Base-by-base conservation (phyloP, 352 stramenopile species). In the Pythium oligandrum region DNA sequence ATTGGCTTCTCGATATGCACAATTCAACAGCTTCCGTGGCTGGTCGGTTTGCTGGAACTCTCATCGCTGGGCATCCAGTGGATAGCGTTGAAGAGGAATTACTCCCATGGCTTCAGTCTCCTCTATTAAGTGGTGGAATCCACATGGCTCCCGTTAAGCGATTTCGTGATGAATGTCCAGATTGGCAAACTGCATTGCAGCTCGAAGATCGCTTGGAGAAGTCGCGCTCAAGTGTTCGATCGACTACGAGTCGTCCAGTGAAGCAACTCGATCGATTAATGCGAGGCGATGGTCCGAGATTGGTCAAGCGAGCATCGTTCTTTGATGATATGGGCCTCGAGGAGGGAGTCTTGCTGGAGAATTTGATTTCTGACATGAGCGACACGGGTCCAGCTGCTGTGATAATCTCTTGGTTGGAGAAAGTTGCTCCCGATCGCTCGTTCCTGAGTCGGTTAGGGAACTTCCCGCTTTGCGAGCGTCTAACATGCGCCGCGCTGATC, bases 1-100 rank as follows among this genome's bases (percentile, higher is more conserved):
- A 93, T 39, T 95, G 85, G 85, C 53, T 95, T 12, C 82, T 91
- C 30, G 85, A 95, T 52, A 67, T 92, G 44, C 79, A 88, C 48
- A 90, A 88, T 34, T 76, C 79, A 10, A 49, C 89, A 34, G 66
- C 85, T 26, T 93, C 81, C 32, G 68, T 95, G 4, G 78, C 73
- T 32, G 81, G 81, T 7, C 62, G 83, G 40, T 64, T 95, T 12
- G 64, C 82, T 6, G 74, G 79, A 42, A 90, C 79, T 4, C 45
- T 95, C 26, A 90, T 95, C 46, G 75, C 83, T 31, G 85, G 83
- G 2, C 69, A 88, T 33, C 85, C 85, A 1, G 64, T 93, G 2
- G 79, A 95, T 64, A 62, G 61, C 3, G 69, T 86, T 3, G 85
- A 95, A 68, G 85, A 95, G 58, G 85, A 95, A 44, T 44, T 95